Conservation (phyloP, 1,284 basidiomycete genomes). For the Boletellus deceptivus region DNA sequence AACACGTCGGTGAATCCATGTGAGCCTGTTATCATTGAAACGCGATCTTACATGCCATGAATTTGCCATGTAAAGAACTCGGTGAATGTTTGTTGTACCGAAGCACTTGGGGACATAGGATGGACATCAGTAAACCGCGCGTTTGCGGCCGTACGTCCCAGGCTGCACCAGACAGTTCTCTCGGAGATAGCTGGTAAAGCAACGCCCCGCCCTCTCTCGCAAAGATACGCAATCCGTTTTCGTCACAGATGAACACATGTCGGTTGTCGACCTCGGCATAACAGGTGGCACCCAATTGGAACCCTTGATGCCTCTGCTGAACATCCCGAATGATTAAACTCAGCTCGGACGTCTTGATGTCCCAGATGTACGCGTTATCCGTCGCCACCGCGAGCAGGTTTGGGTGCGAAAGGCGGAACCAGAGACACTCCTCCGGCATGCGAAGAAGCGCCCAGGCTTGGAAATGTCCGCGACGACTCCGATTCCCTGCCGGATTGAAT, state of each 20-base stretch:
- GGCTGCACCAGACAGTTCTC: constrained; percentile 27
- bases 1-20: not conserved
- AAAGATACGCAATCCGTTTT: constrained; percentile 49
- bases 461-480: constrained; percentile 45
- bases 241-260: constrained; percentile 62
- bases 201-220: constrained; percentile 44
- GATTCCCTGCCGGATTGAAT: constrained; percentile 7
- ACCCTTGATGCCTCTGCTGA: constrained; percentile 27
- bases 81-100: constrained; percentile 6
- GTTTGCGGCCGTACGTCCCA: constrained; percentile 28
- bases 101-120: constrained; percentile 17
- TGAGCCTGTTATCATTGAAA: too few relatives aligned
- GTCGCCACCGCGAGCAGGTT: constrained; percentile 50
- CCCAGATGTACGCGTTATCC: constrained; percentile 54
- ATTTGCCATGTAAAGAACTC: constrained; percentile 1
- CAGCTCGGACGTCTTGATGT: constrained; percentile 51
- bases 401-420: constrained; percentile 69
- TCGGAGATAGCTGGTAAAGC: constrained; percentile 43
- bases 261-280: constrained; percentile 66
- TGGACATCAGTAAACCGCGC: constrained; percentile 24
- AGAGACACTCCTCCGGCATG: constrained; percentile 46
- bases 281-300: constrained; percentile 41
- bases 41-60: not conserved
- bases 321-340: constrained; percentile 46
- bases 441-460: constrained; percentile 55